Evolutionary conservation across 129 eudicot species (phyloP).

Genomic region (Arctium minus): DNA sequence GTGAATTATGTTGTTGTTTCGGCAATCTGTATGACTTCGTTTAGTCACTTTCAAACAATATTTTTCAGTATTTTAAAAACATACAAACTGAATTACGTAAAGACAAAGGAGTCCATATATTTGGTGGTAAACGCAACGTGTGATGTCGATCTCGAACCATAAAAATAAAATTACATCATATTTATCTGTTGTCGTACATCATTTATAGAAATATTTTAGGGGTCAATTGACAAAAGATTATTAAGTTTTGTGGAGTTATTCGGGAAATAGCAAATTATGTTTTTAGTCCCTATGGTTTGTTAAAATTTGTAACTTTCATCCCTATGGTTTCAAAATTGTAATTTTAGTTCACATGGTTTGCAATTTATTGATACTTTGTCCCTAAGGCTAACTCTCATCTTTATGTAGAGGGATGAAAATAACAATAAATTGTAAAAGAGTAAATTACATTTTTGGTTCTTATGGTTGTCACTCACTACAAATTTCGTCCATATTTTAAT

Average conservation of each 20-base stretch:
- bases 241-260: conserved; percentile 23
- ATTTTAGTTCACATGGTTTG: not conserved
- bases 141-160: conserved; percentile 26
- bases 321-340: not conserved
- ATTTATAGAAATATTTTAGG: not conserved
- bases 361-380: not conserved
- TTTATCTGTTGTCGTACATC: conserved; percentile 11
- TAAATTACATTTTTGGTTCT: too few species aligned
- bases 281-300: not conserved
- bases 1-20: not conserved
- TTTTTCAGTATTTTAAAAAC: not conserved
- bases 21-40: not conserved
- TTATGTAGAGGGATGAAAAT: too few species aligned
- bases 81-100: conserved; percentile 11
- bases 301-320: not conserved
- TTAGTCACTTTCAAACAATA: not conserved
- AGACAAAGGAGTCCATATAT: not conserved
- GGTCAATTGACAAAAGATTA: conserved; percentile 15
- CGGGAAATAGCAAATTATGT: not conserved
- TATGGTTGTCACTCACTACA: too few species aligned
- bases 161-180: conserved; percentile 7
- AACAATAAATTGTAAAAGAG: not conserved
- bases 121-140: conserved; percentile 20
- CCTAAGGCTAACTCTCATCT: not conserved
- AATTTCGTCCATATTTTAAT: too few species aligned